phyloP scores from a whole-genome alignment of 129 eudicot species.

The Flaveria ramosissima region DNA sequence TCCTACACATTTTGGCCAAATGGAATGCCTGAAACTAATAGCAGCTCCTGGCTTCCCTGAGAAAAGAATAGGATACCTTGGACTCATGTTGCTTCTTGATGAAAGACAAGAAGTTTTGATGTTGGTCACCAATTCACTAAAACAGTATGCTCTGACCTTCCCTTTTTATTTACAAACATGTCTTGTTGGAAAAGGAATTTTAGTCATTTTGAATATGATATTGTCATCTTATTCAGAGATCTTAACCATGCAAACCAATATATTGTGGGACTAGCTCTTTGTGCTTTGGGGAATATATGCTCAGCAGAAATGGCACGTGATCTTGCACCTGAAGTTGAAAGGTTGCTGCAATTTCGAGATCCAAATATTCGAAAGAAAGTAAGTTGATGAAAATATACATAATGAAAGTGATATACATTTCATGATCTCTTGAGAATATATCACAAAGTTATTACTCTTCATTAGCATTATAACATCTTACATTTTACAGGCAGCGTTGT shows the following conservation, averaged over 20 bases:
- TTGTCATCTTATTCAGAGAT: slow-evolving; percentile 55
- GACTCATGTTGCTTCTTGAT: slow-evolving; percentile 98
- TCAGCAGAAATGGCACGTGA: slow-evolving; percentile 99
- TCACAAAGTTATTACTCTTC: slow-evolving; percentile 1
- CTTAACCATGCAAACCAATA: slow-evolving; percentile 91
- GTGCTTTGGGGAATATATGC: slow-evolving; percentile 94
- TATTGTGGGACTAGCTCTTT: slow-evolving; percentile 97
- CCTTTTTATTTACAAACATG: slow-evolving; percentile 4
- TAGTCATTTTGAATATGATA: slow-evolving; percentile 15
- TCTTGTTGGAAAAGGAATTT: slow-evolving; percentile 13
- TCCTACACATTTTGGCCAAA: slow-evolving; percentile 99
- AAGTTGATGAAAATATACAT: slow-evolving; percentile 33
- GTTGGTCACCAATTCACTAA: slow-evolving; percentile 96
- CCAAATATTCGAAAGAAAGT: slow-evolving; percentile 98
- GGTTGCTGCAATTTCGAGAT: slow-evolving; percentile 91
- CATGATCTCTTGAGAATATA: slow-evolving; percentile 3
- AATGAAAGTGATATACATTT: background rate
- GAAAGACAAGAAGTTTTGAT: slow-evolving; percentile 99
- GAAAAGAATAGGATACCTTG: slow-evolving; percentile 98
- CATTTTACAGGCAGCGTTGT: slow-evolving; percentile 80
- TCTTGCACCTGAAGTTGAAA: slow-evolving; percentile 97
- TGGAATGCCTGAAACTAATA: slow-evolving; percentile 96
- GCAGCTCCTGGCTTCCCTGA: slow-evolving; percentile 99
- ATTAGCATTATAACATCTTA: slow-evolving; percentile 13
- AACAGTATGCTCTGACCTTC: slow-evolving; percentile 67